These are phyloP conservation scores for Erodium texanum DNA, from an alignment of 441 rosid genomes.

Conservation along the genomic window DNA sequence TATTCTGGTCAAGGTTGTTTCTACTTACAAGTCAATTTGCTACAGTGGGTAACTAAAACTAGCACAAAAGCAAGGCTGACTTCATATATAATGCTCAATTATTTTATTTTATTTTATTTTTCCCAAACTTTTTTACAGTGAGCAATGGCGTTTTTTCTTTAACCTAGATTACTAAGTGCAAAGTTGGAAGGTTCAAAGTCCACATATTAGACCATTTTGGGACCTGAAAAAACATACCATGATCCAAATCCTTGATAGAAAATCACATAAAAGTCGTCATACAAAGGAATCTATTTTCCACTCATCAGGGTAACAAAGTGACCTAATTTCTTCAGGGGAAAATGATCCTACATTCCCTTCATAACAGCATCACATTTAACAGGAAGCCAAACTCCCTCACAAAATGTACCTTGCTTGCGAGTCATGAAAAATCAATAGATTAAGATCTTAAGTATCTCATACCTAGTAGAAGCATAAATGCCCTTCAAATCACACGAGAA, in stretches of 20 bases:
- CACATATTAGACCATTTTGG: neutral
- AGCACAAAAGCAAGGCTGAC: neutral
- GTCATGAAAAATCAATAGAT: neutral
- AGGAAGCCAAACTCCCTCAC: neutral
- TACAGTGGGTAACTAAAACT: neutral
- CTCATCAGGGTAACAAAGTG: neutral
- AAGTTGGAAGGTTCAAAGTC: neutral
- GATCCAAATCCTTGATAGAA: neutral
- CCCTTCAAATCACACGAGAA: neutral
- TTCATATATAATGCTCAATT: neutral
- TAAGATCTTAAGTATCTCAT: neutral
- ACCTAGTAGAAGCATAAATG: constrained; percentile 1
- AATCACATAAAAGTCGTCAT: neutral
- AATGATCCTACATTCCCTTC: neutral
- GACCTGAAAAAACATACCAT: neutral
- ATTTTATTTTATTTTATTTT: neutral
- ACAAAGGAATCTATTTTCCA: neutral
- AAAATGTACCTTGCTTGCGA: constrained; percentile 1
- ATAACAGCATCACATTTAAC: neutral
- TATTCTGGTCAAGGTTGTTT: neutral
- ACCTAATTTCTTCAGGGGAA: neutral
- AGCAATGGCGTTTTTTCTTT: neutral
- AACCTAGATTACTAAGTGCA: neutral
- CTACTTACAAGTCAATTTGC: neutral
- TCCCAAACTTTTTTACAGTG: neutral